Conservation (phyloP, 2,329 filamentous ascomycete species). For the Talaromyces sp. region DNA sequence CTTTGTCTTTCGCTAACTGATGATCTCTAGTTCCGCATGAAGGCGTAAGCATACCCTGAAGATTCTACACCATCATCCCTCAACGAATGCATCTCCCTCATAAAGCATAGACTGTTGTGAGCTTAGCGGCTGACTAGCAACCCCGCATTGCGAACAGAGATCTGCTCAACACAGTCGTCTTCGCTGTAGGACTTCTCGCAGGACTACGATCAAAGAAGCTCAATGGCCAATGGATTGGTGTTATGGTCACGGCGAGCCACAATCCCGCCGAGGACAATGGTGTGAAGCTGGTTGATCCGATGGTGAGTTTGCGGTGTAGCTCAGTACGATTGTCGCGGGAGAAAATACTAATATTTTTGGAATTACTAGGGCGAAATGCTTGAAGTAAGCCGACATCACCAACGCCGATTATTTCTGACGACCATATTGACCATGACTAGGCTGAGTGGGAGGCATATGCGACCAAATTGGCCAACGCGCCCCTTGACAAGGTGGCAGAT, state of each 20-base stretch:
- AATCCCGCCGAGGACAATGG: conserved; percentile 88
- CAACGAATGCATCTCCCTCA: conserved; percentile 26
- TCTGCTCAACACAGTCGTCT: conserved; percentile 86
- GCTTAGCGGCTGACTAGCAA: conserved; percentile 17
- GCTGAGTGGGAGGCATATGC: conserved; percentile 86
- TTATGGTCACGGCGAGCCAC: conserved; percentile 95
- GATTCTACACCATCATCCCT: neutral
- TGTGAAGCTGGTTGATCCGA: conserved; percentile 92
- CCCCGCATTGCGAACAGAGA: conserved; percentile 51
- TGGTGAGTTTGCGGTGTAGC: conserved; percentile 50
- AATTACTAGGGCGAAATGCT: conserved; percentile 78
- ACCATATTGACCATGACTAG: conserved; percentile 33
- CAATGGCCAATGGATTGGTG: conserved; percentile 84
- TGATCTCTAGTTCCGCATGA: conserved; percentile 61
- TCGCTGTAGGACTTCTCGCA: conserved; percentile 85
- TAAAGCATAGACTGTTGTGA: neutral
- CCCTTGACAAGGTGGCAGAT: conserved; percentile 69
- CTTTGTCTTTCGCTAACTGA: conserved; percentile 19
- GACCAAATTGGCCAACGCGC: conserved; percentile 82
- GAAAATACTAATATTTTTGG: conserved; percentile 20
- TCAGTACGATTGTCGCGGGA: neutral
- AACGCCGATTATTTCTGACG: conserved; percentile 19
- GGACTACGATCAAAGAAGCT: conserved; percentile 86
- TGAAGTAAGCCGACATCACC: conserved; percentile 56
- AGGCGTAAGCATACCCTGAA: conserved; percentile 53